These are phyloP conservation scores for Solanum aculeatissimum DNA, from an alignment of 305 asterid species.

Conservation along the genomic window DNA sequence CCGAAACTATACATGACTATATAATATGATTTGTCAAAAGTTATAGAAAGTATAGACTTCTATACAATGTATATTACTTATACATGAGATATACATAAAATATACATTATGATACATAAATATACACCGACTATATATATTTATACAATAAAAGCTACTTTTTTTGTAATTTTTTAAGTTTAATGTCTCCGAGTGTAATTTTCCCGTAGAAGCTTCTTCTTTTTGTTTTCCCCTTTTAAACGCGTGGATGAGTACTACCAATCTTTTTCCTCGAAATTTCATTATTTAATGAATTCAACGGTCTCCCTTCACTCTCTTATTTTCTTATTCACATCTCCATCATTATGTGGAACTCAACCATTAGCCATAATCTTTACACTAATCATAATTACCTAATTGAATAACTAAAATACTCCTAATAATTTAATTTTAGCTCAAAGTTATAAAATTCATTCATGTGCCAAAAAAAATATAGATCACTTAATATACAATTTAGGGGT, in stretches of 20 bases:
- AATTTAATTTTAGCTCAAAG: neutral
- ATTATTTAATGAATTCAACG: neutral
- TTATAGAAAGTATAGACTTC: no score
- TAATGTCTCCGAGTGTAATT: no score
- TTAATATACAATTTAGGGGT: no score
- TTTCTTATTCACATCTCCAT: neutral
- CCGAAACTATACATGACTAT: no score
- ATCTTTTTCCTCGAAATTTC: conserved; percentile 2
- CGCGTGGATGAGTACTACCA: neutral
- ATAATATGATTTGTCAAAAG: no score
- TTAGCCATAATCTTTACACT: neutral
- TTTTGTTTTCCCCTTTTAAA: neutral
- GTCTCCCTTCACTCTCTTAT: neutral
- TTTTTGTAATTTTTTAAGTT: no score
- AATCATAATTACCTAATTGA: neutral
- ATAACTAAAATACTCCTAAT: neutral
- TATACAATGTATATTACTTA: no score
- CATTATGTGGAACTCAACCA: neutral
- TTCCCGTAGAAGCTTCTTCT: neutral
- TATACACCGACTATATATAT: no score
- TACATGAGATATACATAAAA: no score
- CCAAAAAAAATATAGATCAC: no score
- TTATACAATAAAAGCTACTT: no score
- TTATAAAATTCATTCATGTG: neutral
- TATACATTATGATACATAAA: no score